Conservation (phyloP, 2,329 filamentous ascomycete genomes). For the Fusarium oxysporum region DNA sequence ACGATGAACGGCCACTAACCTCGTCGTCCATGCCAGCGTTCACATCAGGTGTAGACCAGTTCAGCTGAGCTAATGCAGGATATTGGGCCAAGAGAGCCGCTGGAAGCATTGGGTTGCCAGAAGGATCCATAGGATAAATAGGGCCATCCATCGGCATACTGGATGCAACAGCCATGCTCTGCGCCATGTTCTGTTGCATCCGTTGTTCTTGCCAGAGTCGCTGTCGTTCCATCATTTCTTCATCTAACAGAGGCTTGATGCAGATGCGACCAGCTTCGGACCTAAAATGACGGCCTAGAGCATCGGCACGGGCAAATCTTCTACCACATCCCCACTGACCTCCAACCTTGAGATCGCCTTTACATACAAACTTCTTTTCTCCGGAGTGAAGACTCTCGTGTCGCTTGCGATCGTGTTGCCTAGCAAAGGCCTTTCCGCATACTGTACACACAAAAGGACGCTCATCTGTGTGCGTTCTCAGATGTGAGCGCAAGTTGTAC, state of each 20-base stretch:
- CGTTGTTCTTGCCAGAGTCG: slow-evolving; percentile 79
- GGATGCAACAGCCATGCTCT: slow-evolving; percentile 67
- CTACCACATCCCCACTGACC: slow-evolving; percentile 93
- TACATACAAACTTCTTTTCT: slow-evolving; percentile 99
- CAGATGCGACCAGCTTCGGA: slow-evolving; percentile 96
- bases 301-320: slow-evolving; percentile 94
- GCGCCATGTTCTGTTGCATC: slow-evolving; percentile 72
- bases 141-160: slow-evolving; percentile 69
- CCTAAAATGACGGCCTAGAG: slow-evolving; percentile 91
- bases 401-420: slow-evolving; percentile 96
- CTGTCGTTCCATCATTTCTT: slow-evolving; percentile 88
- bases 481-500: slow-evolving; percentile 94
- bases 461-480: slow-evolving; percentile 97
- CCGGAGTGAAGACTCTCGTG: slow-evolving; percentile 96
- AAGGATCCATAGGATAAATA: slow-evolving; percentile 65
- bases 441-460: slow-evolving; percentile 97
- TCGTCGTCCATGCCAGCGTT: slow-evolving; percentile 80
- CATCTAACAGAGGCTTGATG: slow-evolving; percentile 96
- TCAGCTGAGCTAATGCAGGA: slow-evolving; percentile 89
- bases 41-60: slow-evolving; percentile 78
- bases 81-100: slow-evolving; percentile 91
- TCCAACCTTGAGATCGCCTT: slow-evolving; percentile 85
- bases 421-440: slow-evolving; percentile 95
- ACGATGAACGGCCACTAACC: slow-evolving; percentile 81
- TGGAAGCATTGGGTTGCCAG: slow-evolving; percentile 77